These are phyloP conservation scores for Saprolegnia parasitica DNA, from an alignment of 352 stramenopile genomes.

Conservation along the genomic window DNA sequence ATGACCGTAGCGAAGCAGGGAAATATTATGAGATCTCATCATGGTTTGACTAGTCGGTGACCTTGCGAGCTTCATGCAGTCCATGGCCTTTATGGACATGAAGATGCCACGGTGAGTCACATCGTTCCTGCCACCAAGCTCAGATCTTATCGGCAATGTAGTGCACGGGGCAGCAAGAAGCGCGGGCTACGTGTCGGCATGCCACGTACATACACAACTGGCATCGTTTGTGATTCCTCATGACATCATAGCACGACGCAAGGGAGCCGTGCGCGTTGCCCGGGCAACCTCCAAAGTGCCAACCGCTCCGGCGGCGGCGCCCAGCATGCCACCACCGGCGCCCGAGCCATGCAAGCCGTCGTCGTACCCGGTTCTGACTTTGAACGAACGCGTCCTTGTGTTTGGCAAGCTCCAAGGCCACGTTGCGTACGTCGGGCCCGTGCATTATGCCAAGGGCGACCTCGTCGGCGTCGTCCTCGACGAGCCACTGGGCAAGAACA, in stretches of 20 bases:
- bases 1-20: neutral
- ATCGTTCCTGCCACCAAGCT: too few relatives aligned
- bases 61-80: neutral
- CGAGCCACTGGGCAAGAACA: constrained; percentile 62
- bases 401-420: neutral
- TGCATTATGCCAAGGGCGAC: constrained; percentile 70
- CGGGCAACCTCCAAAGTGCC: neutral
- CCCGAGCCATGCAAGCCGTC: too few relatives aligned
- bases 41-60: neutral
- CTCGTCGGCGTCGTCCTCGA: constrained; percentile 61
- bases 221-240: neutral
- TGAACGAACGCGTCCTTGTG: neutral
- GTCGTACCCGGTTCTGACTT: neutral
- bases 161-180: neutral
- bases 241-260: neutral
- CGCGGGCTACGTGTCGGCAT: neutral
- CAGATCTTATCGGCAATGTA: neutral
- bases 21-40: too few relatives aligned
- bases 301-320: too few relatives aligned
- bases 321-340: neutral
- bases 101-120: neutral
- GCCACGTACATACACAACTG: neutral
- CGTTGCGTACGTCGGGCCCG: constrained; percentile 42
- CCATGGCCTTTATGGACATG: neutral
- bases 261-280: neutral